Evolutionary conservation across 2,329 filamentous ascomycete genomes (phyloP).

Genomic region (Ceratocystis destructans): DNA sequence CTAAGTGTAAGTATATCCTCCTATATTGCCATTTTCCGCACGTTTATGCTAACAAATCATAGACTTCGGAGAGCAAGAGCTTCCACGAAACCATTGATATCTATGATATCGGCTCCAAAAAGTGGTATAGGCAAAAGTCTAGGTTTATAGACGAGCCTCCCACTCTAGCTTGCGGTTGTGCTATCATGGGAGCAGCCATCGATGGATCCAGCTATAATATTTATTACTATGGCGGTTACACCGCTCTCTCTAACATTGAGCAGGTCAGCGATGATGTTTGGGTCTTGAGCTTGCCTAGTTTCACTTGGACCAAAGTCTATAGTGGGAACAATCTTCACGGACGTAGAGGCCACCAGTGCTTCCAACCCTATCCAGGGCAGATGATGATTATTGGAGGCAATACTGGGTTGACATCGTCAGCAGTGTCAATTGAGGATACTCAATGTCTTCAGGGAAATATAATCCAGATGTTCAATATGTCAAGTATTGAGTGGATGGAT

Average conservation of each 20-base stretch:
- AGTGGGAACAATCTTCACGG: conserved; percentile 38
- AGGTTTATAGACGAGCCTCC: conserved; percentile 34
- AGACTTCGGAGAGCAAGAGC: conserved; percentile 44
- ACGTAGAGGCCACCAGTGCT: conserved; percentile 61
- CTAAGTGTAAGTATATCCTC: neutral
- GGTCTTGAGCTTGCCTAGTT: conserved; percentile 66
- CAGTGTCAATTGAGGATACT: conserved; percentile 20
- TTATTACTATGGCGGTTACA: conserved; percentile 71
- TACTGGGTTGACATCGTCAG: conserved; percentile 23
- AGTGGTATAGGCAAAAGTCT: conserved; percentile 58
- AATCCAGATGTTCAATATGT: conserved; percentile 59
- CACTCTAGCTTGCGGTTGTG: conserved; percentile 53
- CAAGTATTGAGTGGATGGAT: conserved; percentile 52
- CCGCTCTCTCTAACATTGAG: conserved; percentile 32
- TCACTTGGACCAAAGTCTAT: conserved; percentile 55
- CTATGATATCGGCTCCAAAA: conserved; percentile 56
- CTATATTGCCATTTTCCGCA: neutral
- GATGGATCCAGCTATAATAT: conserved; percentile 67
- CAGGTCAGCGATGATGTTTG: conserved; percentile 54
- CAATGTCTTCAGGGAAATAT: conserved; percentile 39
- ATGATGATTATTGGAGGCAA: conserved; percentile 68
- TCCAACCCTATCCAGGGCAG: conserved; percentile 62
- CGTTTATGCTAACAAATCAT: neutral
- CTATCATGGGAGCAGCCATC: conserved; percentile 56
- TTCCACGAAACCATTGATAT: conserved; percentile 63